phyloP scores from a whole-genome alignment of 2,329 filamentous ascomycete genomes.

The Aschersonia sp. region DNA sequence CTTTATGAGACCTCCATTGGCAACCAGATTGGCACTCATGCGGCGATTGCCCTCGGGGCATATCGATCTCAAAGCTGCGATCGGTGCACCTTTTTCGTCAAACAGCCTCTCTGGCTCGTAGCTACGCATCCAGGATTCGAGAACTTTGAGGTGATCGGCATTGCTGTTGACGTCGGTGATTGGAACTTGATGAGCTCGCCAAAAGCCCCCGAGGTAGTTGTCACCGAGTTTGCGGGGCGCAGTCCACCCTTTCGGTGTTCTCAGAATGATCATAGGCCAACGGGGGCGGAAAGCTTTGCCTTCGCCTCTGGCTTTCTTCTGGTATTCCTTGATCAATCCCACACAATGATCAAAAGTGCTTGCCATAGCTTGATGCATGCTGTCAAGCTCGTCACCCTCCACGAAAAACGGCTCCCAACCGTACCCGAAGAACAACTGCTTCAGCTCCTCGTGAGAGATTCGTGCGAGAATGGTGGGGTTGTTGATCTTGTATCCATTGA shows the following conservation, averaged over 20 bases:
- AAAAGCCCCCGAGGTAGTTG: conserved; percentile 62
- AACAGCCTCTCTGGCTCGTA: conserved; percentile 65
- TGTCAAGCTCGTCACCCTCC: conserved; percentile 56
- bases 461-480: conserved; percentile 62
- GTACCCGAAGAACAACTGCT: conserved; percentile 55
- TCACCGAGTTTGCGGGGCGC: conserved; percentile 56
- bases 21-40: conserved; percentile 66
- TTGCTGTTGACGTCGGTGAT: conserved; percentile 56
- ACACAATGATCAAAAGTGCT: conserved; percentile 61
- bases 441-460: conserved; percentile 59
- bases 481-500: conserved; percentile 80
- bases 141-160: conserved; percentile 46
- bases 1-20: conserved; percentile 54
- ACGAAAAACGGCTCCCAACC: conserved; percentile 73
- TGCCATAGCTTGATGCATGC: conserved; percentile 74
- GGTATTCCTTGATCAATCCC: conserved; percentile 50
- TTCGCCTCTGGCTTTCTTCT: conserved; percentile 57
- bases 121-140: conserved; percentile 64
- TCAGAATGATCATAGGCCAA: conserved; percentile 69
- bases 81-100: conserved; percentile 45
- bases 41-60: conserved; percentile 50
- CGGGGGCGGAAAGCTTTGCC: conserved; percentile 54
- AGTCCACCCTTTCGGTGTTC: conserved; percentile 70
- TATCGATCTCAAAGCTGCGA: conserved; percentile 46
- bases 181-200: conserved; percentile 65